Base-by-base conservation (phyloP, 78 protist genomes). In the Polysphondylium violaceum region DNA sequence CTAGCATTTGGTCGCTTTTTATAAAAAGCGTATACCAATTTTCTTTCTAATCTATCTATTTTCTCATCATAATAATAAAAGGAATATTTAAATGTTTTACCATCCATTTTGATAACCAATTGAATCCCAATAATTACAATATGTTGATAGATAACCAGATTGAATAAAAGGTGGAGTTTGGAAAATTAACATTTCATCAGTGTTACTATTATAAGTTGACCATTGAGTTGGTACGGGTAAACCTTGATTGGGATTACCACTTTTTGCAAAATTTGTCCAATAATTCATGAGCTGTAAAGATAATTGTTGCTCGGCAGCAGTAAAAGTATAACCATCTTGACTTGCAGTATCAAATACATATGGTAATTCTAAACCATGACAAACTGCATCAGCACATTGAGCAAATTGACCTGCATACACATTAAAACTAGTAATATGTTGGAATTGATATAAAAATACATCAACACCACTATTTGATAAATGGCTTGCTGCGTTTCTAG, bases 281-380 rank as follows among this genome's bases (percentile, higher is more conserved):
- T 88, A 88, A 29, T 50, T 58, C 16, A 60, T 51, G 44, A 75
- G 19, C 23, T 72, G 55, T 4, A 43, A 25, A 7, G 93, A 75
- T 1, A 88, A 29, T 1, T 27, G 16, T 55, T 59, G 64, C 29
- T 88, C 93, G 21, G 41, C 58, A 21, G 76, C 21, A 2, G 65
- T 88, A n/a, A 77, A 71, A 19, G 27, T 65, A n/a, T 50, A 75
- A 21, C 33, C 31, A 29, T 64, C 76, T 11, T n/a, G 29, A 17
- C 14, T 7, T 25, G 67, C 59, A 17, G 69, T 56, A 2, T 77
- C 35, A 38, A 88, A 88, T 31, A 76, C 65, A 29, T 64, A 88
- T 29, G 79, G 77, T 38, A 88, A 35, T 55, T 88, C 94, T 21
- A 59, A 35, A 19, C 89, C 94, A 41, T 88, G 94, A 36, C 94